Evolutionary conservation across 2,329 filamentous ascomycete species (phyloP), one percentile per base, ranked within the genome.

Genomic region (Hymenoscyphus fraxineus): DNA sequence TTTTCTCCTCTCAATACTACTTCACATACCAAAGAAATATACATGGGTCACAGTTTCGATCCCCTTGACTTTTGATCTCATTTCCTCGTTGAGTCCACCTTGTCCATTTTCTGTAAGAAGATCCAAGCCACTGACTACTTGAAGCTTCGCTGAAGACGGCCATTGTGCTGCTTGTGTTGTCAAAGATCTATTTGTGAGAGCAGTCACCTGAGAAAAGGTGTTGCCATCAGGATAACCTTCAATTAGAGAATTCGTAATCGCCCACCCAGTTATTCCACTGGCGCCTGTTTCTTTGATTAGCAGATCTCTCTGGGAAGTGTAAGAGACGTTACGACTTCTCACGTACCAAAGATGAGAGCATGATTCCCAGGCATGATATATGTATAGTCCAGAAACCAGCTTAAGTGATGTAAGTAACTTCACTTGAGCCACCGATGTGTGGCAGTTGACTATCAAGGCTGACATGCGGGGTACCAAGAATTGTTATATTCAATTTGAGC

Each of bases 1-100:
- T n/a, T 40, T 16, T 39, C 3, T 10, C 41, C n/a, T 32, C 7
- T 27, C 35, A 27, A 15, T 35, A 32, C 7, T 16, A 2, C 38
- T 31, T 19, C 40, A 59, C 22, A 64, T 54, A 60, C 66, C 62
- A 47, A 68, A 66, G 61, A 79, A 81, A 66, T 78, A 81, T 10
- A 80, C 75, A 66, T 81, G 78, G 0, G 78, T 80, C 22, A 80
- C 73, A 32, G 76, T 72, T 15, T 73, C 71, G 15, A 80, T 72
- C 44, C 75, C 71, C 32, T 76, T 73, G 9, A 80, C 76, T 9
- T 69, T 71, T 19, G 58, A 31, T 39, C 65, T 65, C 67, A 69
- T 63, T 16, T 66, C 64, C 3, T 32, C 63, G 19, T 68, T 64
- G 15, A 69, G 44, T 22, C 64, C 66, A 38, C 63, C 66, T 64